Evolutionary conservation across 1,139 yeast species (phyloP).

Genomic region (Tardiomyces blankii): DNA sequence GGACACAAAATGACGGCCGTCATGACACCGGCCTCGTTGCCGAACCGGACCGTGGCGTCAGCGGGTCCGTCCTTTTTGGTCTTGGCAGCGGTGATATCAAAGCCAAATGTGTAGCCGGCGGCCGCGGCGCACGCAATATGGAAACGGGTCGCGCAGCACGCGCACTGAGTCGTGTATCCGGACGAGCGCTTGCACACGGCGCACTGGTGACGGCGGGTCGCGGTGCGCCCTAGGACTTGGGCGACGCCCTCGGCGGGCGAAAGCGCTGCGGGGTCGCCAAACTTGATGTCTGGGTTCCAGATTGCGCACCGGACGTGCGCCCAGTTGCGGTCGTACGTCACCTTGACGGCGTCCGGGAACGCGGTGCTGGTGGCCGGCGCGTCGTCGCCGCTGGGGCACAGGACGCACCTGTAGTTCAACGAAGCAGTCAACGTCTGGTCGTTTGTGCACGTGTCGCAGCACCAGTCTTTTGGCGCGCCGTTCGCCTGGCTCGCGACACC

Average conservation of each 20-base stretch:
- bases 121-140: conserved; percentile 62
- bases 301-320: conserved; percentile 70
- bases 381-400: conserved; percentile 49
- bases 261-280: conserved; percentile 30
- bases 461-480: conserved; percentile 39
- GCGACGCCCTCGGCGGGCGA: conserved; percentile 34
- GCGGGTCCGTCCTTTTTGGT: conserved; percentile 9
- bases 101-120: conserved; percentile 22
- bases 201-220: not conserved
- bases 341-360: conserved; percentile 57
- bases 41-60: conserved; percentile 21
- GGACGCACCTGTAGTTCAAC: conserved; percentile 48
- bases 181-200: conserved; percentile 24
- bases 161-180: conserved; percentile 24
- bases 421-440: conserved; percentile 50
- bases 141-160: conserved; percentile 29
- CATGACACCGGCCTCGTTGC: conserved; percentile 28
- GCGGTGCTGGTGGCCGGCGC: conserved; percentile 38
- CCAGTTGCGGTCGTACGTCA: conserved; percentile 68
- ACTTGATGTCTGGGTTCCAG: conserved; percentile 34
- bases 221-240: conserved; percentile 1
- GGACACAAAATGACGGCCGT: conserved; percentile 24
- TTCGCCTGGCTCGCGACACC: not conserved
- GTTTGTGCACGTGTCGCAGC: conserved; percentile 75
- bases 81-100: conserved; percentile 16